Percentiles rank a stretch among this genome's conserved stretches.
Evolutionary conservation across 495 filamentous ascomycete species (phyloP).

Genomic region (Penicillium macrosclerotiorum): DNA sequence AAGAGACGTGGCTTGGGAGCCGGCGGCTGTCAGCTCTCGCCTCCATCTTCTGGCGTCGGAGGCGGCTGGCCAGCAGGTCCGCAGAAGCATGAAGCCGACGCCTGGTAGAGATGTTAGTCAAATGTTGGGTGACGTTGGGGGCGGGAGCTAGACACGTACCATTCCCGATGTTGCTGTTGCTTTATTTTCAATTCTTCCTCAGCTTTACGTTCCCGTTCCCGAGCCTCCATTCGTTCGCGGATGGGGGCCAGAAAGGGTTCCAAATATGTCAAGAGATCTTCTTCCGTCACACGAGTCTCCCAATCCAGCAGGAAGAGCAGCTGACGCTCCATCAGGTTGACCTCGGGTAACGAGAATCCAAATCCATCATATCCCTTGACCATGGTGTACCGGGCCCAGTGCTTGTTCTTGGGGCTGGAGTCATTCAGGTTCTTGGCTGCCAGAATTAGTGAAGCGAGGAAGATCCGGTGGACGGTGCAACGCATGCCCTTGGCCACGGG

Average conservation of each 20-base stretch:
- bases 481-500: constrained; percentile 95
- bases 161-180: constrained; percentile 45
- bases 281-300: constrained; percentile 79
- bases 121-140: too few species aligned
- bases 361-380: constrained; percentile 77
- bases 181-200: constrained; percentile 34
- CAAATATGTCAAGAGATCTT: constrained; percentile 83
- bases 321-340: constrained; percentile 99
- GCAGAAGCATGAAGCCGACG: constrained; percentile 41
- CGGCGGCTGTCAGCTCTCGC: constrained; percentile 26
- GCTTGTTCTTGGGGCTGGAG: constrained; percentile 99
- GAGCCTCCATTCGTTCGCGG: constrained; percentile 45
- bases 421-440: constrained; percentile 80
- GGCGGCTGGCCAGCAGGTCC: constrained; percentile 40
- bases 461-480: constrained; percentile 91
- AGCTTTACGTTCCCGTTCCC: constrained; percentile 26
- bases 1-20: constrained; percentile 34
- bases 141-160: constrained; percentile 22
- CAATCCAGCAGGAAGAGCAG: constrained; percentile 90
- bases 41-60: constrained; percentile 43
- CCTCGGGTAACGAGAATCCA: constrained; percentile 89
- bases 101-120: constrained; percentile 13
- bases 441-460: constrained; percentile 75
- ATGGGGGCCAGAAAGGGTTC: constrained; percentile 88
- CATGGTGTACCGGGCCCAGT: constrained; percentile 90